A percentile compares a stretch with the other conserved stretches of the same genome.
These are phyloP conservation scores for Suillus discolor DNA, from an alignment of 768 basidiomycete genomes.

Conservation along the genomic window DNA sequence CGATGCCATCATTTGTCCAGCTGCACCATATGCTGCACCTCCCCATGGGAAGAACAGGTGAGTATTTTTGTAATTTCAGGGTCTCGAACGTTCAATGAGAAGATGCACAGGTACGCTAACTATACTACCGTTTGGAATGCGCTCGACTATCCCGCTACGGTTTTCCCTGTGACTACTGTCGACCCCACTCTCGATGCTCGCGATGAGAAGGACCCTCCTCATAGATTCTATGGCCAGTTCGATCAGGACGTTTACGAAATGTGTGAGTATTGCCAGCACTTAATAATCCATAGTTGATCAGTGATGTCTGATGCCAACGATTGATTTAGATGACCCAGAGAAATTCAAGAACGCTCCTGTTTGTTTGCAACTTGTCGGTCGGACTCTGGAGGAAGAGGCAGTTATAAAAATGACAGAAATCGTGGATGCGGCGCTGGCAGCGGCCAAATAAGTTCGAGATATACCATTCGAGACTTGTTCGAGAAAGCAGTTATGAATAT, in stretches of 20 bases:
- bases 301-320: conserved; percentile 7
- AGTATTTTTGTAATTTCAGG: conserved; percentile 19
- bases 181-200: conserved; percentile 51
- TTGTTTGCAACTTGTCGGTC: conserved; percentile 65
- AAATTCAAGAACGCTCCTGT: conserved; percentile 61
- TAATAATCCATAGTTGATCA: not conserved
- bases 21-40: conserved; percentile 58
- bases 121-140: conserved; percentile 71
- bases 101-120: conserved; percentile 38
- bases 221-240: conserved; percentile 46
- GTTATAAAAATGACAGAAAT: conserved; percentile 71
- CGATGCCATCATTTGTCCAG: conserved; percentile 73
- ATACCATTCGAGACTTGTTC: not conserved
- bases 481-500: not conserved
- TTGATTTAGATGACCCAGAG: conserved; percentile 54
- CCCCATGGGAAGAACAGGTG: conserved; percentile 65
- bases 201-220: conserved; percentile 35
- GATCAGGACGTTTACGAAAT: conserved; percentile 55
- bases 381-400: conserved; percentile 76
- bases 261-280: conserved; percentile 44
- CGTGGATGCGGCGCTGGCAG: conserved; percentile 55
- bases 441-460: conserved; percentile 1
- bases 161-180: conserved; percentile 58
- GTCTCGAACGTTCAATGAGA: conserved; percentile 9
- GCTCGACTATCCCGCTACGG: conserved; percentile 63